These are phyloP conservation scores for Xylariaceae sp. DNA, from an alignment of 2,329 filamentous ascomycete species.

Conservation along the genomic window DNA sequence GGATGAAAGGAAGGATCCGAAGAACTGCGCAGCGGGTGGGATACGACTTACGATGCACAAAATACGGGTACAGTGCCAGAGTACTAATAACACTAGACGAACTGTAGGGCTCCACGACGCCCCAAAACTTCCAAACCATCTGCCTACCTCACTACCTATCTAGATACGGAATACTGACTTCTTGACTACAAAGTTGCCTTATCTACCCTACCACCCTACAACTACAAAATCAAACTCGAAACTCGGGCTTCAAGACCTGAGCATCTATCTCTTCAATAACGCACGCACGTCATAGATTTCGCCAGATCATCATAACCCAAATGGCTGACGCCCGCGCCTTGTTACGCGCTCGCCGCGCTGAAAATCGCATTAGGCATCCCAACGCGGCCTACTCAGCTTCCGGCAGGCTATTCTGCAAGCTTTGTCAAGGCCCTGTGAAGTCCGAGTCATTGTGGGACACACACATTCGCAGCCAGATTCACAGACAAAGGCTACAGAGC, in stretches of 20 bases:
- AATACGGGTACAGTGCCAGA: not conserved
- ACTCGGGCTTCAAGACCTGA: not conserved
- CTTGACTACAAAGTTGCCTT: no score
- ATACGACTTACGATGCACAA: not conserved
- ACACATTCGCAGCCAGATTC: conserved; percentile 48
- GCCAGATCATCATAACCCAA: not conserved
- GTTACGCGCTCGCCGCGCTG: conserved; percentile 69
- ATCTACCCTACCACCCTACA: not conserved
- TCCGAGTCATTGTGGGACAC: conserved; percentile 62
- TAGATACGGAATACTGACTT: no score
- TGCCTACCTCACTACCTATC: no score
- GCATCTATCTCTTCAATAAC: not conserved
- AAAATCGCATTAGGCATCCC: conserved; percentile 66
- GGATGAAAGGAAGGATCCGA: not conserved
- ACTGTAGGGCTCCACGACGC: no score
- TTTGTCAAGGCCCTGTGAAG: conserved; percentile 61
- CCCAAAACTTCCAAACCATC: no score
- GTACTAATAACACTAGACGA: not conserved
- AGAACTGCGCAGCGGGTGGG: not conserved
- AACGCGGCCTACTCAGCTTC: conserved; percentile 62
- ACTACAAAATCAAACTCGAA: not conserved
- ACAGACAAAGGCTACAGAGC: conserved; percentile 37
- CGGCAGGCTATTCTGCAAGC: conserved; percentile 61
- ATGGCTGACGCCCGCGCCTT: conserved; percentile 80
- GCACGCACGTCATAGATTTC: not conserved